These are phyloP conservation scores for Pseudofabraea citricarpa DNA, from an alignment of 2,329 filamentous ascomycete genomes.

Conservation along the genomic window DNA sequence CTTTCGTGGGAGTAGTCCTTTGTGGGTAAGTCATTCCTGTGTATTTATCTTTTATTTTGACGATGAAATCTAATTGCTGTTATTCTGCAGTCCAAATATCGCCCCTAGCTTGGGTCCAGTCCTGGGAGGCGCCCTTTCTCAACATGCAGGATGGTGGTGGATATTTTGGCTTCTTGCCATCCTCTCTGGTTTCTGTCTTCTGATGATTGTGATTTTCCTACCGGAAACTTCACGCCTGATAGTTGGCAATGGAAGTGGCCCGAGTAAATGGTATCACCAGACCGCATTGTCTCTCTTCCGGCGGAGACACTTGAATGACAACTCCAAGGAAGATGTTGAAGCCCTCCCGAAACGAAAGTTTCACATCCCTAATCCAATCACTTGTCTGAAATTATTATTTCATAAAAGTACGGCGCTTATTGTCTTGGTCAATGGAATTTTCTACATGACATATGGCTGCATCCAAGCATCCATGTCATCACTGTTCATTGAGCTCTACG, in stretches of 20 bases:
- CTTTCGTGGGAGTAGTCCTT: slow-evolving; percentile 51
- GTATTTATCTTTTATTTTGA: not conserved
- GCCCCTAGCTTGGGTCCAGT: slow-evolving; percentile 24
- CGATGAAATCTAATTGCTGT: not conserved
- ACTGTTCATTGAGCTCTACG: slow-evolving; percentile 39
- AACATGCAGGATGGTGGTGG: slow-evolving; percentile 29
- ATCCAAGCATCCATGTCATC: slow-evolving; percentile 40
- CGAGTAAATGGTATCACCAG: not conserved
- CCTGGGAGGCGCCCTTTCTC: slow-evolving; percentile 28
- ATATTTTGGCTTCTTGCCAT: slow-evolving; percentile 32
- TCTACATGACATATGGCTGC: slow-evolving; percentile 44
- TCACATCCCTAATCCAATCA: slow-evolving; percentile 32
- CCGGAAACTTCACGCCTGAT: slow-evolving; percentile 34
- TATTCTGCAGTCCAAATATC: not conserved
- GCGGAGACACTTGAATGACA: not conserved
- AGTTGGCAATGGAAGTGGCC: slow-evolving; percentile 6
- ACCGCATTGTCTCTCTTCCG: not conserved
- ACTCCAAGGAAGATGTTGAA: not conserved
- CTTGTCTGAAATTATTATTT: slow-evolving; percentile 30
- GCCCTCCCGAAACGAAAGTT: slow-evolving; percentile 14
- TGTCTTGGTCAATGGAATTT: slow-evolving; percentile 32
- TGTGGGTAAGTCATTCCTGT: slow-evolving; percentile 2
- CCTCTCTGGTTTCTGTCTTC: slow-evolving; percentile 25
- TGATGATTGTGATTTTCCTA: slow-evolving; percentile 33
- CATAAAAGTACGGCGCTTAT: slow-evolving; percentile 32